Percentiles rank a stretch among this genome's conserved stretches.
phyloP scores from a whole-genome alignment of 78 protist genomes.

The Pigoraptor vietnamica region DNA sequence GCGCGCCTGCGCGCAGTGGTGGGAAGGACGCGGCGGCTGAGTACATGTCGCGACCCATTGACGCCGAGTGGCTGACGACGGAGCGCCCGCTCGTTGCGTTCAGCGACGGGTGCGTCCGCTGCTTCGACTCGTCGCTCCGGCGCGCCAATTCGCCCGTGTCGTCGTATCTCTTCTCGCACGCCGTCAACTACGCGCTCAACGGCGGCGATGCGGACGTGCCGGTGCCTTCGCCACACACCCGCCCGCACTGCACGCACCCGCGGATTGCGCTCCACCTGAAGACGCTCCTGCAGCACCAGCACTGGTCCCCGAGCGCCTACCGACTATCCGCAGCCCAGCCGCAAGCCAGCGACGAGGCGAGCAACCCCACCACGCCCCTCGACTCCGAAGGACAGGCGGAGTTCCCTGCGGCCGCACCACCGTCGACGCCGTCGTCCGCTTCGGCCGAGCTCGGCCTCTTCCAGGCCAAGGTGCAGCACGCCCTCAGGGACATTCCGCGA shows the following conservation, averaged over 20 bases:
- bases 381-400: too few species aligned
- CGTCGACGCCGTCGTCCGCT: not conserved
- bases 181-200: not conserved
- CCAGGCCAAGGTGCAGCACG: not conserved
- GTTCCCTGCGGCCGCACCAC: too few species aligned
- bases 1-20: not conserved
- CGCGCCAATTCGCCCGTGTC: not conserved
- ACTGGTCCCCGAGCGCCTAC: not conserved
- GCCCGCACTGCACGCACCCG: not conserved
- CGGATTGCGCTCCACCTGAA: not conserved
- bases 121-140: not conserved
- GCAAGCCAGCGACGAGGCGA: not conserved
- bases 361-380: too few species aligned
- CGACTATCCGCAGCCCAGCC: not conserved
- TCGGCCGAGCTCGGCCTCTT: not conserved
- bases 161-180: not conserved
- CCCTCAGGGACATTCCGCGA: not conserved
- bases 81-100: not conserved
- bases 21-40: not conserved
- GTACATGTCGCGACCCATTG: not conserved
- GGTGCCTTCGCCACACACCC: not conserved
- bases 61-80: not conserved
- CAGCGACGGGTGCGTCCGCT: not conserved
- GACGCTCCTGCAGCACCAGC: not conserved
- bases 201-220: not conserved